Conservation (phyloP, 805 yeast genomes). For the Lipomyces mesembrius region DNA sequence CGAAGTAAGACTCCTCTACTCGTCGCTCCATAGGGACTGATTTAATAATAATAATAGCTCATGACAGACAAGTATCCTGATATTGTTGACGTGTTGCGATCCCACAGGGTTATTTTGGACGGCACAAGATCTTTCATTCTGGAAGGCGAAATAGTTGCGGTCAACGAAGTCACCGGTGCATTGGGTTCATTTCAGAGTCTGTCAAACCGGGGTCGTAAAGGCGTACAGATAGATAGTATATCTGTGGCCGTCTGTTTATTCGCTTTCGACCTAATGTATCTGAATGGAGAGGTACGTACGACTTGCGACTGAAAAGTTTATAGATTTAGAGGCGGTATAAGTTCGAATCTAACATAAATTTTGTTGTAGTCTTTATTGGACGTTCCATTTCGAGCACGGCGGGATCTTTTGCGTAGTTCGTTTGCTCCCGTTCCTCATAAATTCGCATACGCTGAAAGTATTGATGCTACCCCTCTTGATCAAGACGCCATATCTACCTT, state of each 20-base stretch:
- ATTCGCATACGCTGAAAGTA: conserved; percentile 32
- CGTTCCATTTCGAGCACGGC: conserved; percentile 32
- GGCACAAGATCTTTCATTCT: conserved; percentile 35
- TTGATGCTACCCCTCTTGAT: conserved; percentile 32
- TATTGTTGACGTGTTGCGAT: conserved; percentile 21
- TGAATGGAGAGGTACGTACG: conserved; percentile 21
- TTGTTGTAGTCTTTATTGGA: conserved; percentile 9
- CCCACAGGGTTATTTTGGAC: conserved; percentile 1
- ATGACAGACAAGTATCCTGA: conserved; percentile 42
- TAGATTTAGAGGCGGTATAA: background rate
- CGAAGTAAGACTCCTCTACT: conserved; percentile 22
- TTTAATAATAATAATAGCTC: conserved; percentile 35
- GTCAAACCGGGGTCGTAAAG: conserved; percentile 36
- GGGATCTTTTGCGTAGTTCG: conserved; percentile 27
- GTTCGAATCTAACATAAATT: background rate
- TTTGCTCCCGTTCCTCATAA: conserved; percentile 18
- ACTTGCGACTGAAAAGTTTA: background rate
- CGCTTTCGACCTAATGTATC: conserved; percentile 38
- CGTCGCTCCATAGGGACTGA: conserved; percentile 33
- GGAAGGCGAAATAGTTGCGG: conserved; percentile 41
- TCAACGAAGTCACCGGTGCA: conserved; percentile 28
- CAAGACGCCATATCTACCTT: conserved; percentile 30
- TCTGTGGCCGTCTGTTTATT: conserved; percentile 37
- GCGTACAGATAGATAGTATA: conserved; percentile 26
- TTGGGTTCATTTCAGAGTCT: conserved; percentile 37